phyloP scores from a whole-genome alignment of 768 basidiomycete genomes.

The Tulasnella sp. region DNA sequence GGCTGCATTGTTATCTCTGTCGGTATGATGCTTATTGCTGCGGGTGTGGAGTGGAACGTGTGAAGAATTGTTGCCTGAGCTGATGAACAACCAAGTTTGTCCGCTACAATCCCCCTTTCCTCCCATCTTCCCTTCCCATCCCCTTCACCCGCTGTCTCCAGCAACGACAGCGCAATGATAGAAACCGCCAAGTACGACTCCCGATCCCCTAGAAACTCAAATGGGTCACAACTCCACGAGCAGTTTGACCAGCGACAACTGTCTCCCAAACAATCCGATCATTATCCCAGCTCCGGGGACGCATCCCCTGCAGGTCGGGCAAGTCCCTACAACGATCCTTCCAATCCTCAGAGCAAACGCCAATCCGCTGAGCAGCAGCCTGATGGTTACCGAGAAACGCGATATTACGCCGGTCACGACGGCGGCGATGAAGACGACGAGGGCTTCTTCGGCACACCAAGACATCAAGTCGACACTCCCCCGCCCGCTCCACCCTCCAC shows the following conservation, averaged over 20 bases:
- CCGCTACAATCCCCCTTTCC: background rate
- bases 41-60: background rate
- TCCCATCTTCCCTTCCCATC: background rate
- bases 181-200: conserved; percentile 1
- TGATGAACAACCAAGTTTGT: background rate
- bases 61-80: background rate
- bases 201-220: too few species aligned
- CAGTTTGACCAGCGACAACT: conserved; percentile 2
- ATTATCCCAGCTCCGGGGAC: background rate
- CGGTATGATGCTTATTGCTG: background rate
- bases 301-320: background rate
- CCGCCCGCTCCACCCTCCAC: background rate
- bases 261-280: background rate
- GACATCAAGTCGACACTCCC: background rate
- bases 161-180: background rate
- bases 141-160: background rate
- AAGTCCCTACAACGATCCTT: background rate
- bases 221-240: too few species aligned
- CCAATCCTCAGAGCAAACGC: background rate
- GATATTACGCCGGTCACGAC: background rate
- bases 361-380: background rate
- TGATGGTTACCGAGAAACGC: background rate
- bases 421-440: conserved; percentile 15
- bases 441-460: conserved; percentile 15
- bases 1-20: background rate